Evolutionary conservation across 306 rosid species (phyloP).

Genomic region (Astragalus membranaceus): DNA sequence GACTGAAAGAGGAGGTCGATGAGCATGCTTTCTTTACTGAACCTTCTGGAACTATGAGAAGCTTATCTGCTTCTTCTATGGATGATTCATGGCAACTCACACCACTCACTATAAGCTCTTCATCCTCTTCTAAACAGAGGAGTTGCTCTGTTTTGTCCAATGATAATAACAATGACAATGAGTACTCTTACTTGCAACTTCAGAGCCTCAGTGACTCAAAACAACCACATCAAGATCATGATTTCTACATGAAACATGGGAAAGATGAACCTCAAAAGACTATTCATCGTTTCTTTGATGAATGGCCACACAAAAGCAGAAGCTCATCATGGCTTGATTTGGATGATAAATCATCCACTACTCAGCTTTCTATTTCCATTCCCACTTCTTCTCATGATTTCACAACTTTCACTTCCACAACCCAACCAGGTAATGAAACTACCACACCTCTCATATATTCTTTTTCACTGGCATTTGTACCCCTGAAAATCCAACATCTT

Average conservation of each 20-base stretch:
- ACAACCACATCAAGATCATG: constrained; percentile 38
- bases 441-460: no score
- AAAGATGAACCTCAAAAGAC: constrained; percentile 73
- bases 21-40: constrained; percentile 89
- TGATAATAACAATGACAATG: constrained; percentile 20
- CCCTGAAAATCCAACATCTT: no score
- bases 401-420: constrained; percentile 50
- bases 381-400: constrained; percentile 70
- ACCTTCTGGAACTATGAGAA: constrained; percentile 67
- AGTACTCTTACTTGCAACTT: constrained; percentile 66
- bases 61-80: constrained; percentile 70
- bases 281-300: constrained; percentile 87
- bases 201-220: constrained; percentile 18
- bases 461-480: no score
- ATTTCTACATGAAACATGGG: constrained; percentile 24
- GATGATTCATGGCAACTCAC: constrained; percentile 79
- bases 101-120: constrained; percentile 75
- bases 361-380: constrained; percentile 80
- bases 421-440: constrained; percentile 17
- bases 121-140: constrained; percentile 64
- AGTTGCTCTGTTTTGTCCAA: constrained; percentile 44
- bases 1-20: constrained; percentile 67
- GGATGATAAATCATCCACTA: constrained; percentile 77
- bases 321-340: constrained; percentile 66
- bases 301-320: constrained; percentile 73